Conservation (phyloP, 768 basidiomycete genomes). For the Mycena alexandri region DNA sequence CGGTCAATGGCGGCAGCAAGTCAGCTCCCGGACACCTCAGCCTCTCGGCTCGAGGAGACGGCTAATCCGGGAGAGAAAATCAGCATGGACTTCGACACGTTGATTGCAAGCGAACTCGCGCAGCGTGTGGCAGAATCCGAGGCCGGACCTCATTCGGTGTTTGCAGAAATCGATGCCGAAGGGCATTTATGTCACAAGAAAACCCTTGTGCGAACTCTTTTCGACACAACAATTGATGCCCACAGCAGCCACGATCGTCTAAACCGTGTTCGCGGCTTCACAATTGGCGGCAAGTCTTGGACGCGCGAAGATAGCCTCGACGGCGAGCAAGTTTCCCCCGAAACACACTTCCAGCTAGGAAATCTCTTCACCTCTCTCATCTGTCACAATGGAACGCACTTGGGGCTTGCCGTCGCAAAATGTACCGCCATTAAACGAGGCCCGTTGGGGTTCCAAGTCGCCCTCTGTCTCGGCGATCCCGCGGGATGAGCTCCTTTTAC, state of each 20-base stretch:
- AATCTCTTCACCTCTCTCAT: constrained; percentile 11
- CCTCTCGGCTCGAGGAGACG: no score
- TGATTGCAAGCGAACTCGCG: neutral
- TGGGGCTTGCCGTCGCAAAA: constrained; percentile 2
- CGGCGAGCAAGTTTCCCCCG: neutral
- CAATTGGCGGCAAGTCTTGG: neutral
- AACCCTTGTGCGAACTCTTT: neutral
- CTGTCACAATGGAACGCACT: constrained; percentile 3
- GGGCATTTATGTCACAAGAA: neutral
- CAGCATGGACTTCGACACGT: neutral
- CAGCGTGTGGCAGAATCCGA: neutral
- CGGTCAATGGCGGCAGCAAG: neutral
- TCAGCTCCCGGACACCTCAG: no score
- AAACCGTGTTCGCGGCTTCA: neutral
- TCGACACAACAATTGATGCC: neutral
- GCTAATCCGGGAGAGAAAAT: neutral
- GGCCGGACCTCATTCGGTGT: neutral
- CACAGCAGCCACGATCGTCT: neutral
- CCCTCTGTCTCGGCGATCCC: neutral
- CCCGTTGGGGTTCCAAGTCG: neutral
- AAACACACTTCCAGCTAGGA: constrained; percentile 5
- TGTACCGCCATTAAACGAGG: neutral
- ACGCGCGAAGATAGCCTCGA: neutral
- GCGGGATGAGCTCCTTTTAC: neutral
- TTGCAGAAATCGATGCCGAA: neutral